These are phyloP conservation scores for Oropetium thomaeum DNA, from an alignment of 176 grass and related monocot genomes.

Conservation along the genomic window DNA sequence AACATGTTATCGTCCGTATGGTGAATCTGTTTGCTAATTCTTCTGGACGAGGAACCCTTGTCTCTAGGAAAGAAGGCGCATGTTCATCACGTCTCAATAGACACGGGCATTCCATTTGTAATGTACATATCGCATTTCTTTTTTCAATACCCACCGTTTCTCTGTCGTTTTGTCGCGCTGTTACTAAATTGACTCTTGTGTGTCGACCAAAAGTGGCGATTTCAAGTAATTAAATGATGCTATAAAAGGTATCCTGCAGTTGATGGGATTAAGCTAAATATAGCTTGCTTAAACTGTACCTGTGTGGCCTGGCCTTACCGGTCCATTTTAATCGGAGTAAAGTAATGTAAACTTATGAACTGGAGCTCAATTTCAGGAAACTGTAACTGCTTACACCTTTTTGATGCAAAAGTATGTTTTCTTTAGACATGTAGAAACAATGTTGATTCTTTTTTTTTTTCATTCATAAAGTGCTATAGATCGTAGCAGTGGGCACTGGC, in stretches of 20 bases:
- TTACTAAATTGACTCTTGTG: not conserved
- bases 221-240: not conserved
- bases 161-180: not conserved
- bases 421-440: too few species aligned
- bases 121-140: not conserved
- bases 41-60: not conserved
- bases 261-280: not conserved
- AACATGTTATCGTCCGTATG: conserved; percentile 12
- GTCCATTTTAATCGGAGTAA: too few species aligned
- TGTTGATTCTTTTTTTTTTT: too few species aligned
- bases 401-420: too few species aligned
- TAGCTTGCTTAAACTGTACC: not conserved
- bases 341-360: too few species aligned
- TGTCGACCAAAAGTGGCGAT: not conserved
- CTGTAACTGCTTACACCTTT: too few species aligned
- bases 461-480: too few species aligned
- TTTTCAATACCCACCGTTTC: too few species aligned
- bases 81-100: not conserved
- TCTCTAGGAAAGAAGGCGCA: too few species aligned
- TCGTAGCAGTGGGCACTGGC: too few species aligned
- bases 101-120: not conserved
- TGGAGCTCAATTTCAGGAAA: too few species aligned
- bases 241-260: not conserved
- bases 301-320: too few species aligned
- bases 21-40: not conserved